These are phyloP conservation scores for Esteya vermicola DNA, from an alignment of 2,329 filamentous ascomycete species.

Conservation along the genomic window DNA sequence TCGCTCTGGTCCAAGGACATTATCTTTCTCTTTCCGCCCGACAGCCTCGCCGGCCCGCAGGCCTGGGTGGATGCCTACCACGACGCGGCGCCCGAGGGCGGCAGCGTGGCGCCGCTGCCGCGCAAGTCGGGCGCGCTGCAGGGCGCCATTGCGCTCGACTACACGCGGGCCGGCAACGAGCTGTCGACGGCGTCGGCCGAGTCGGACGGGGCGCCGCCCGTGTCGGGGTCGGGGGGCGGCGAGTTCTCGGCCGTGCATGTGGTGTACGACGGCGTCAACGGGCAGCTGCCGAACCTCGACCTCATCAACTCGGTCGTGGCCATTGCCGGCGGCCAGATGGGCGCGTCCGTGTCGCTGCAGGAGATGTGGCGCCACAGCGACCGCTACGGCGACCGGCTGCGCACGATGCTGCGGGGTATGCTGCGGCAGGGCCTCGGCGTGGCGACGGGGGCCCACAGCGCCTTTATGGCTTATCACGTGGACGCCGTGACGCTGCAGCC, in stretches of 20 bases:
- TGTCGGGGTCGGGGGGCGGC: not conserved
- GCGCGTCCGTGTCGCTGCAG: conserved; percentile 70
- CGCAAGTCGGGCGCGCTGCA: conserved; percentile 90
- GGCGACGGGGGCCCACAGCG: conserved; percentile 80
- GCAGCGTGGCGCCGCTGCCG: conserved; percentile 58
- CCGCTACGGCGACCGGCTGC: conserved; percentile 70
- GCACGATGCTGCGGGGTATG: conserved; percentile 87
- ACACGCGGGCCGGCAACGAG: conserved; percentile 52
- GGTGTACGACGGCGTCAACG: conserved; percentile 90
- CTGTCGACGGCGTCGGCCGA: not conserved
- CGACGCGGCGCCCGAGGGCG: conserved; percentile 64
- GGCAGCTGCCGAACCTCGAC: conserved; percentile 88
- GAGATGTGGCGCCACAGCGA: conserved; percentile 72
- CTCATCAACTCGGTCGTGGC: conserved; percentile 86
- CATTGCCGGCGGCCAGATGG: conserved; percentile 85
- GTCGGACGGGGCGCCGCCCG: not conserved
- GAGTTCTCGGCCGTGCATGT: conserved; percentile 76
- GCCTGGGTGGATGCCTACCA: conserved; percentile 98
- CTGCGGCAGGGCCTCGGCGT: conserved; percentile 79
- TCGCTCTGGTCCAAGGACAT: conserved; percentile 99
- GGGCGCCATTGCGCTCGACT: conserved; percentile 86
- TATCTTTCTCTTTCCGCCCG: conserved; percentile 76
- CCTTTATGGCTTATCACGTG: conserved; percentile 95
- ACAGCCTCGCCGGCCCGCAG: conserved; percentile 80
- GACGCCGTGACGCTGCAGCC: conserved; percentile 90